Conservation (phyloP, 129 eudicot species). For the Arctium lappa region DNA sequence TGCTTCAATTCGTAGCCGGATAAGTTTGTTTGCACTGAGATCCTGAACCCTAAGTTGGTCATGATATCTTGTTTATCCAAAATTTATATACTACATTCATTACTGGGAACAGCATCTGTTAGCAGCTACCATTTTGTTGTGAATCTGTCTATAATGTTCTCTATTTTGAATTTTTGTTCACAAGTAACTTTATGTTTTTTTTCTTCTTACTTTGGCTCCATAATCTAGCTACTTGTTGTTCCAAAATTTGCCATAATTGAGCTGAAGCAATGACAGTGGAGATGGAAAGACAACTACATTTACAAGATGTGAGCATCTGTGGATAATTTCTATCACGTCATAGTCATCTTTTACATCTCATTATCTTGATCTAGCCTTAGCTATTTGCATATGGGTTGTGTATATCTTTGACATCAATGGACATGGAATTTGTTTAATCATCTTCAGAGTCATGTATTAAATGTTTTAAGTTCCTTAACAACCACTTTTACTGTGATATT, state of each 20-base stretch:
- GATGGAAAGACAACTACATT: conserved; percentile 18
- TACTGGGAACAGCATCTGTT: background rate
- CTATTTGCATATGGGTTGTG: background rate
- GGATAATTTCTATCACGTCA: background rate
- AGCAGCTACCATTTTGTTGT: background rate
- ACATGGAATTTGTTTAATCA: background rate
- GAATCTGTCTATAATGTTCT: background rate
- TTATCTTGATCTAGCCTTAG: conserved; percentile 13
- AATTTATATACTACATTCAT: background rate
- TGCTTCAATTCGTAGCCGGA: background rate
- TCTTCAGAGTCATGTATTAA: background rate
- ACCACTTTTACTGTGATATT: background rate
- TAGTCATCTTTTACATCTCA: conserved; percentile 6
- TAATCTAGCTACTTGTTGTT: conserved; percentile 13
- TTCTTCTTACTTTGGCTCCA: background rate
- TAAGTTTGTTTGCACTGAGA: conserved; percentile 14
- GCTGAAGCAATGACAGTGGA: conserved; percentile 16
- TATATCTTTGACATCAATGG: conserved; percentile 9
- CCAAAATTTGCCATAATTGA: background rate
- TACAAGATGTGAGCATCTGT: conserved; percentile 32
- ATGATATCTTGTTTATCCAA: background rate
- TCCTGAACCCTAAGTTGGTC: conserved; percentile 21
- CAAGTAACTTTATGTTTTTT: background rate
- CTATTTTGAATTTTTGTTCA: background rate
- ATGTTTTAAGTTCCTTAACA: background rate